Conservation (phyloP, 768 basidiomycete genomes). For the Suillus lakei region DNA sequence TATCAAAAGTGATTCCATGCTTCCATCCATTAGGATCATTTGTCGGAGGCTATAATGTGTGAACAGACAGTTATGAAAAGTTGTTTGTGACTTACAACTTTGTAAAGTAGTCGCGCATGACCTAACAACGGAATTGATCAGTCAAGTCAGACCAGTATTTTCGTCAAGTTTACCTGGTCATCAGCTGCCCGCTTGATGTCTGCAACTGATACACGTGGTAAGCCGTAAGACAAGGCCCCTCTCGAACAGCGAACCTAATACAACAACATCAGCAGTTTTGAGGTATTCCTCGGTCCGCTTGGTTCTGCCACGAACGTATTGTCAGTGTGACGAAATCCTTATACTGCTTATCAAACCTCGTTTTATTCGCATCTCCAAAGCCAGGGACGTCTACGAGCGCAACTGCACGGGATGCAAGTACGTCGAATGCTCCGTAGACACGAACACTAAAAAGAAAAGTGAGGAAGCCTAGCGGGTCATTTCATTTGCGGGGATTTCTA, state of each 20-base stretch:
- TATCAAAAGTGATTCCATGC: background rate
- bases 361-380: conserved; percentile 1
- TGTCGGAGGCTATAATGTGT: background rate
- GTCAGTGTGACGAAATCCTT: background rate
- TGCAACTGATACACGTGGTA: background rate
- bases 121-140: background rate
- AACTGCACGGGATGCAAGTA: background rate
- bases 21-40: background rate
- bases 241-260: background rate
- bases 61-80: background rate
- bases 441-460: background rate
- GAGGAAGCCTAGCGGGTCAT: background rate
- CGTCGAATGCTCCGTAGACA: background rate
- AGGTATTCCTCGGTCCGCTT: background rate
- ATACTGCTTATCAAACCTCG: background rate
- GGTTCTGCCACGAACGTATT: background rate
- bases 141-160: background rate
- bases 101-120: background rate
- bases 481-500: background rate
- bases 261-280: background rate
- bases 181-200: background rate
- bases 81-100: background rate
- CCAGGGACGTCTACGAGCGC: background rate
- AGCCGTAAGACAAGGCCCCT: background rate
- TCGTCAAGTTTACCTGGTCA: background rate